These are phyloP conservation scores for Populus simonii DNA, from an alignment of 345 rosid genomes.

Conservation along the genomic window DNA sequence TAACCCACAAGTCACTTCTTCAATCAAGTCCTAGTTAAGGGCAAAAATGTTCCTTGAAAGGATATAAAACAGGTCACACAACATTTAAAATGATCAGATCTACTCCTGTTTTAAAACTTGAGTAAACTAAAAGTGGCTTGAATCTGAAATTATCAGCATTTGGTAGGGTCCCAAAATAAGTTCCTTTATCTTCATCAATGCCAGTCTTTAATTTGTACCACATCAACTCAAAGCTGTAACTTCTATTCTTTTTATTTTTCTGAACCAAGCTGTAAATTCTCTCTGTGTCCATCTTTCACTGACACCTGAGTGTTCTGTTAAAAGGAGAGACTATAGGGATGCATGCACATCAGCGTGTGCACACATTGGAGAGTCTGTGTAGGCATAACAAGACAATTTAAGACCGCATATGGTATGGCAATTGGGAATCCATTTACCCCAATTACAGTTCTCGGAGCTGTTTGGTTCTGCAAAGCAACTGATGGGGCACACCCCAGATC, in stretches of 20 bases:
- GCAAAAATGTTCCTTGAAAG: background rate
- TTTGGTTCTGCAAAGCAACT: background rate
- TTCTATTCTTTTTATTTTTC: background rate
- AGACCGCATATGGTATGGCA: background rate
- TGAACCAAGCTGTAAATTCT: background rate
- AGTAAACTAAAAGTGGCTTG: background rate
- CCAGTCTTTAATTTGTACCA: background rate
- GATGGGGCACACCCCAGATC: background rate
- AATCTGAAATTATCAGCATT: background rate
- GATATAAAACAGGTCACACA: background rate
- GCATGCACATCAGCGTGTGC: background rate
- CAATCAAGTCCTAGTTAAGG: background rate
- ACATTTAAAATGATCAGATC: background rate
- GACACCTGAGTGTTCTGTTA: background rate
- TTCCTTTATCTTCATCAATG: background rate
- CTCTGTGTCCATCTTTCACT: background rate
- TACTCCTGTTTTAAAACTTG: background rate
- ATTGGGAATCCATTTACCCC: background rate
- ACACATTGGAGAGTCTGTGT: background rate
- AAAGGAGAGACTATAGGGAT: background rate
- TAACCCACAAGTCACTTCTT: background rate
- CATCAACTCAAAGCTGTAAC: background rate
- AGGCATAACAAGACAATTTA: background rate
- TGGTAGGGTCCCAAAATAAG: background rate
- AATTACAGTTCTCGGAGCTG: background rate